Evolutionary conservation across 2,329 filamentous ascomycete genomes (phyloP).

Genomic region (Trichoderma polysporum): DNA sequence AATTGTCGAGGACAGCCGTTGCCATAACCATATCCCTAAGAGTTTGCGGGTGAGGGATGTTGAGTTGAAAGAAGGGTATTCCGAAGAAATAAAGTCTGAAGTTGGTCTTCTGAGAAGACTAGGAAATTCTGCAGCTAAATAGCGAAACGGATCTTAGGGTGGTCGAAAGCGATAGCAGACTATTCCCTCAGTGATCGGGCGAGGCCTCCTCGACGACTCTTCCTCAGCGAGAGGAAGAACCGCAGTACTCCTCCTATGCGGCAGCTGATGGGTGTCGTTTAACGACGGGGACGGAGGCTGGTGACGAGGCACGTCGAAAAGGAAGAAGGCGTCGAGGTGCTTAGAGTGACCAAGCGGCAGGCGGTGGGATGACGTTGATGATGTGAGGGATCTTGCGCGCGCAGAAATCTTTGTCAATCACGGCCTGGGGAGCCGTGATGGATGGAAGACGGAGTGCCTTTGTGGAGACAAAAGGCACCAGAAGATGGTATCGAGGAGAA

Average conservation of each 20-base stretch:
- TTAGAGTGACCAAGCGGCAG: constrained; percentile 48
- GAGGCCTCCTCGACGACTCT: constrained; percentile 99
- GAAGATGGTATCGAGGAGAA: constrained; percentile 16
- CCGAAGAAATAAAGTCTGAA: constrained; percentile 7
- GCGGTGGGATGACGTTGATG: constrained; percentile 65
- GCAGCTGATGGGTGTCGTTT: constrained; percentile 79
- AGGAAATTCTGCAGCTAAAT: constrained; percentile 25
- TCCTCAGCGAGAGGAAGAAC: constrained; percentile 99
- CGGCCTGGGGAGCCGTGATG: constrained; percentile 65
- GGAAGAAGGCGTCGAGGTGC: constrained; percentile 49
- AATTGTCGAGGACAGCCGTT: constrained; percentile 57
- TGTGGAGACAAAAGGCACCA: constrained; percentile 67
- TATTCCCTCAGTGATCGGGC: constrained; percentile 86
- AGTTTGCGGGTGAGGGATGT: constrained; percentile 21
- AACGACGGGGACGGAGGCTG: constrained; percentile 52
- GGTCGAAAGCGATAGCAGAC: constrained; percentile 94
- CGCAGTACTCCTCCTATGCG: constrained; percentile 98
- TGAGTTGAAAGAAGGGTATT: background rate
- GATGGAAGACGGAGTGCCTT: constrained; percentile 50
- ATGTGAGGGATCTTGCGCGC: constrained; percentile 63
- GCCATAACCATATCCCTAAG: constrained; percentile 63
- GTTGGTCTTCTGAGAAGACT: constrained; percentile 10
- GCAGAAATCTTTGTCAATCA: constrained; percentile 69
- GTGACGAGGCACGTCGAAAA: constrained; percentile 51
- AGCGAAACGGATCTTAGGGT: constrained; percentile 68